Evolutionary conservation across 1,284 basidiomycete species (phyloP).

Genomic region (Sphaerobolus stellatus): DNA sequence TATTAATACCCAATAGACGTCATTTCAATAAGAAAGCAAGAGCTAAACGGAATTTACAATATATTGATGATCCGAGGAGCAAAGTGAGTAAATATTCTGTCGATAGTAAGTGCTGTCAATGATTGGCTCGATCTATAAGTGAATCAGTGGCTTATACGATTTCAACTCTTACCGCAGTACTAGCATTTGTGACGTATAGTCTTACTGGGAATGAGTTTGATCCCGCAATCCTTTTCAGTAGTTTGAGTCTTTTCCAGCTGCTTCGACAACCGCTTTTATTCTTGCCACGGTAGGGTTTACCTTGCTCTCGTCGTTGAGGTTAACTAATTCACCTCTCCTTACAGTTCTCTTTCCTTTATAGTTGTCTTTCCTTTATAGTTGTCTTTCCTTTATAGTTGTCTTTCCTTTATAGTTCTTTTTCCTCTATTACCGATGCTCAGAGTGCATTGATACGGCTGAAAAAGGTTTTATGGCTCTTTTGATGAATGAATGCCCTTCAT

Average conservation of each 20-base stretch:
- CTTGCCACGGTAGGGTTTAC: slow-evolving; percentile 26
- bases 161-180: slow-evolving; percentile 70
- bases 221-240: slow-evolving; percentile 67
- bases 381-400: slow-evolving; percentile 41
- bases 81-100: slow-evolving; percentile 43
- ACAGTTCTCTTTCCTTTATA: too few species aligned
- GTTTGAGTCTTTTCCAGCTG: slow-evolving; percentile 66
- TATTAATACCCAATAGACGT: slow-evolving; percentile 42
- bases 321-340: too few species aligned
- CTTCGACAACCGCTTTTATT: slow-evolving; percentile 37
- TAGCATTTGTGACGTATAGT: slow-evolving; percentile 75
- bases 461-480: slow-evolving; percentile 58
- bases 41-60: slow-evolving; percentile 53
- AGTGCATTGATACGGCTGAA: slow-evolving; percentile 58
- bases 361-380: slow-evolving; percentile 3
- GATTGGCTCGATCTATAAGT: slow-evolving; percentile 4
- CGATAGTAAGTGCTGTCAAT: too few species aligned
- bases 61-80: slow-evolving; percentile 63
- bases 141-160: slow-evolving; percentile 40
- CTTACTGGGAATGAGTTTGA: slow-evolving; percentile 55
- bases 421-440: slow-evolving; percentile 62
- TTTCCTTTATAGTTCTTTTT: slow-evolving; percentile 63
- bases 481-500: too few species aligned
- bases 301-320: too few species aligned
- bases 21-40: slow-evolving; percentile 49